These are phyloP conservation scores for Heliosperma pusillum DNA, from an alignment of 148 eudicot genomes.

Conservation along the genomic window DNA sequence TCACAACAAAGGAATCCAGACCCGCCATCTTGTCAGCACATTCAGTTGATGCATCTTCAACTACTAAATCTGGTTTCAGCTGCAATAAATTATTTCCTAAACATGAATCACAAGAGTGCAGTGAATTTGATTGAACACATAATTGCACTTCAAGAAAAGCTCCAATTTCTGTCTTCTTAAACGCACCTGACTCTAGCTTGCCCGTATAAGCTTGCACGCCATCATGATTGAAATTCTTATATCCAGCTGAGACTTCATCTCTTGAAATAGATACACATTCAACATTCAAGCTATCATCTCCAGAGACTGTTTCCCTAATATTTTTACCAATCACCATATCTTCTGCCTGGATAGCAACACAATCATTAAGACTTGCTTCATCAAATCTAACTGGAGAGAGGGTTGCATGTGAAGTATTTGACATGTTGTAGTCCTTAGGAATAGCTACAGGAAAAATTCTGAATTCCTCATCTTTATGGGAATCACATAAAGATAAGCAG, in stretches of 20 bases:
- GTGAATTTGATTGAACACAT: constrained; percentile 17
- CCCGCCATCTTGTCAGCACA: constrained; percentile 22
- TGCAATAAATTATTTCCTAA: constrained; percentile 26
- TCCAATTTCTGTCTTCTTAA: constrained; percentile 17
- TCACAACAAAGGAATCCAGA: constrained; percentile 26
- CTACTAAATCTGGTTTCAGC: constrained; percentile 28
- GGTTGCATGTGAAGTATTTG: constrained; percentile 25
- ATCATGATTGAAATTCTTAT: constrained; percentile 18
- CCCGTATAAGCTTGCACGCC: constrained; percentile 8
- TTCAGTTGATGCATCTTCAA: constrained; percentile 1
- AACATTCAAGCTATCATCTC: constrained; percentile 21
- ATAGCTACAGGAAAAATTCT: constrained; percentile 4
- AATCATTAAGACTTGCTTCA: constrained; percentile 23
- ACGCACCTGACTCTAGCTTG: constrained; percentile 22
- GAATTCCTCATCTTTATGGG: constrained; percentile 20
- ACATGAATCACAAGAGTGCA: constrained; percentile 7
- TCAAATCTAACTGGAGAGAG: constrained; percentile 19
- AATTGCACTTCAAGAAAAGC: constrained; percentile 19
- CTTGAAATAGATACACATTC: constrained; percentile 14
- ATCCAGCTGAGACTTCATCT: constrained; percentile 19
- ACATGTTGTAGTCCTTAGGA: constrained; percentile 24
- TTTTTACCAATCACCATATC: constrained; percentile 17
- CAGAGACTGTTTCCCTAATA: constrained; percentile 9
- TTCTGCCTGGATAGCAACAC: constrained; percentile 20
- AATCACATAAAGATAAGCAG: constrained; percentile 18